Conservation (phyloP, 208 protist genomes). For the Crithidia brevicula region DNA sequence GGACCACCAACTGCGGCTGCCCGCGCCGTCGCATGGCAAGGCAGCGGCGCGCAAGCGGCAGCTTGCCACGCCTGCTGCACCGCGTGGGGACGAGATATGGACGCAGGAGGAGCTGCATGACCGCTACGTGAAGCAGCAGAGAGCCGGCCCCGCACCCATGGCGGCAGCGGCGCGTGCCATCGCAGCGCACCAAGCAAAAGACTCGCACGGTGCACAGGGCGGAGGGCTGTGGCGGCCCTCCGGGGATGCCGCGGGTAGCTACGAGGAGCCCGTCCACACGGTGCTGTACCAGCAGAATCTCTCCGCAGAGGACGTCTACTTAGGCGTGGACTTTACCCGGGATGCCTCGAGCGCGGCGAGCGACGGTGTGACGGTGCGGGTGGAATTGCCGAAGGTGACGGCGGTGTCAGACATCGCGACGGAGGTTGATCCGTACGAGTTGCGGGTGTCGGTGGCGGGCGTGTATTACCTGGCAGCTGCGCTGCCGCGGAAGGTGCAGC, state of each 20-base stretch:
- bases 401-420: constrained; percentile 51
- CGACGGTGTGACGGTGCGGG: constrained; percentile 76
- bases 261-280: constrained; percentile 59
- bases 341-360: constrained; percentile 53
- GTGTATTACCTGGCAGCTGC: constrained; percentile 71
- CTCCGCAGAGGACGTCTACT: constrained; percentile 85
- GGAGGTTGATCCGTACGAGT: constrained; percentile 65
- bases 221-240: constrained; percentile 22
- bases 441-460: constrained; percentile 52
- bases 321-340: constrained; percentile 77
- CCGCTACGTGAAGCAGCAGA: constrained; percentile 19
- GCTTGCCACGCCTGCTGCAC: constrained; percentile 28
- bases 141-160: constrained; percentile 23
- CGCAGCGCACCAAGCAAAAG: constrained; percentile 5
- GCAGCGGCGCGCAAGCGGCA: constrained; percentile 32
- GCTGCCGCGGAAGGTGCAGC: constrained; percentile 64
- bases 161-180: constrained; percentile 14
- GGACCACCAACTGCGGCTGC: constrained; percentile 77
- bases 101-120: constrained; percentile 74
- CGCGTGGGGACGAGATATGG: constrained; percentile 83
- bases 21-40: constrained; percentile 66
- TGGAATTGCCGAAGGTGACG: constrained; percentile 68
- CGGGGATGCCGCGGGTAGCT: constrained; percentile 20
- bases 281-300: constrained; percentile 85
- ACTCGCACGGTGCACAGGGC: too few relatives aligned